Conservation (phyloP, 257 asterid species). For the Solanum lignicaule region DNA sequence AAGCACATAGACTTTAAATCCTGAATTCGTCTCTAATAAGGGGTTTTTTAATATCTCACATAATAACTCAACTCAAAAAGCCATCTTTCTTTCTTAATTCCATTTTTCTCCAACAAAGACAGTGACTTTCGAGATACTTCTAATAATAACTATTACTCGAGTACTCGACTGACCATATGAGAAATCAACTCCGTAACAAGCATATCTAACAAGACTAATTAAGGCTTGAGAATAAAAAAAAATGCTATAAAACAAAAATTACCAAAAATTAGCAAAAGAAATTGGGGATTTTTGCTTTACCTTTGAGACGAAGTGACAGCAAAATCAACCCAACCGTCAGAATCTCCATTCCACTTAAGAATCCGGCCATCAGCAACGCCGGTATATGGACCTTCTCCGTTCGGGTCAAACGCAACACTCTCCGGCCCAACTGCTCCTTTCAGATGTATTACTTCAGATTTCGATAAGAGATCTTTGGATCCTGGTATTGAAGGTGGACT, state of each 20-base stretch:
- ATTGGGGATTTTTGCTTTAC: background rate
- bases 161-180: background rate
- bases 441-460: background rate
- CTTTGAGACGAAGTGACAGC: conserved; percentile 15
- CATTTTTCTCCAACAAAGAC: background rate
- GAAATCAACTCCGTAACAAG: background rate
- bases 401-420: conserved; percentile 13
- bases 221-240: background rate
- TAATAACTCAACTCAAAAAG: background rate
- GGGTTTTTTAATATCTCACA: background rate
- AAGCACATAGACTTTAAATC: background rate
- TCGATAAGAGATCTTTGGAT: background rate
- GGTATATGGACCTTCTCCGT: conserved; percentile 19
- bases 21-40: background rate
- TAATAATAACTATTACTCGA: background rate
- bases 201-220: background rate
- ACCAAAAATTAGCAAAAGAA: background rate
- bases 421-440: conserved; percentile 15
- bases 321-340: conserved; percentile 10
- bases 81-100: background rate
- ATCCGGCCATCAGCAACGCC: conserved; percentile 26
- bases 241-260: background rate
- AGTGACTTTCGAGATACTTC: background rate
- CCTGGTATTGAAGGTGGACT: conserved; percentile 1
- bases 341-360: conserved; percentile 7